Evolutionary conservation across 208 protist species (phyloP).

Genomic region (Trypanosoma mega): DNA sequence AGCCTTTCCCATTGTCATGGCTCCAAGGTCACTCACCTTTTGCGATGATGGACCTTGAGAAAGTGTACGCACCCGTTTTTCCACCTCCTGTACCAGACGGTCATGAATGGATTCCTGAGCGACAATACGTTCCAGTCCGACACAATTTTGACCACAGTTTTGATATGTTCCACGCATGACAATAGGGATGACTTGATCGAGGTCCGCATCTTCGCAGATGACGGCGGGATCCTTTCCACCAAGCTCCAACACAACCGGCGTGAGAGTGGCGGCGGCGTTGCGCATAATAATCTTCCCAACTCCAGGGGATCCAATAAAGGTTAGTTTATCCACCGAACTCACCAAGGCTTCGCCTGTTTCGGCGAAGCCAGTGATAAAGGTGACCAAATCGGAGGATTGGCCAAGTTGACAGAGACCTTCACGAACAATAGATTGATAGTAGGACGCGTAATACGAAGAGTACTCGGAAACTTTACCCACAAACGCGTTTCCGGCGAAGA

Average conservation of each 20-base stretch:
- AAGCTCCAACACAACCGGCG: conserved; percentile 93
- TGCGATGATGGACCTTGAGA: conserved; percentile 85
- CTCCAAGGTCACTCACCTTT: conserved; percentile 82
- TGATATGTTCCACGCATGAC: conserved; percentile 91
- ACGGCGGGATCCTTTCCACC: conserved; percentile 95
- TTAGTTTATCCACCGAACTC: conserved; percentile 90
- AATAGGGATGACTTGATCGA: conserved; percentile 86
- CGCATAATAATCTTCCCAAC: conserved; percentile 92
- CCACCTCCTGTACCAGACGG: conserved; percentile 64
- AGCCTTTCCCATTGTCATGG: conserved; percentile 92
- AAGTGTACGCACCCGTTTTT: conserved; percentile 47
- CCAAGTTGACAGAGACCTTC: conserved; percentile 85
- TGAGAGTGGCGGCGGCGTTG: conserved; percentile 87
- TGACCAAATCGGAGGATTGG: conserved; percentile 89
- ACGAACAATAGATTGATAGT: conserved; percentile 91
- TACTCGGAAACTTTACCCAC: conserved; percentile 95
- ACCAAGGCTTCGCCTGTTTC: conserved; percentile 90
- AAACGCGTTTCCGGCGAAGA: conserved; percentile 95
- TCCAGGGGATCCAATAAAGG: conserved; percentile 89
- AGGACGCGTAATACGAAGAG: conserved; percentile 89
- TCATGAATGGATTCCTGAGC: conserved; percentile 91
- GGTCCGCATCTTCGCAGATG: conserved; percentile 89
- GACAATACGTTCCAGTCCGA: conserved; percentile 84
- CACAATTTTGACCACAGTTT: conserved; percentile 95
- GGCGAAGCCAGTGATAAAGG: conserved; percentile 93